These are phyloP conservation scores for Nyctanthes arbortristis DNA, from an alignment of 257 asterid genomes.

Conservation along the genomic window DNA sequence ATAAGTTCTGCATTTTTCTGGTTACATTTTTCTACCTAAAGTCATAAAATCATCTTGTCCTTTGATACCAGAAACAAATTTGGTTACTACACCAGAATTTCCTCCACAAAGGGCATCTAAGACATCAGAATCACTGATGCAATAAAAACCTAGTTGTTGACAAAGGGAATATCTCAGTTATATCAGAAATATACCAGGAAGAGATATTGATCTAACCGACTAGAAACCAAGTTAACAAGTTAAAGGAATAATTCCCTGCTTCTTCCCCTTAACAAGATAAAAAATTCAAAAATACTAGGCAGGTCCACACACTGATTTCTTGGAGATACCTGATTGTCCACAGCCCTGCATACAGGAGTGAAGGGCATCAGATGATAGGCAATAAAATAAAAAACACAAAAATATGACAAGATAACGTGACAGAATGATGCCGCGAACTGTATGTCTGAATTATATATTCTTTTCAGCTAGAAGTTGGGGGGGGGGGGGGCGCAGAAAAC, in stretches of 20 bases:
- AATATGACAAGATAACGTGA: conserved; percentile 12
- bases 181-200: neutral
- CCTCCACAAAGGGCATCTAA: neutral
- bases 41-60: no score
- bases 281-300: neutral
- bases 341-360: conserved; percentile 78
- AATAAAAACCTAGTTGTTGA: neutral
- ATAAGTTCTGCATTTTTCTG: no score
- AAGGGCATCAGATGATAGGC: conserved; percentile 26
- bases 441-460: neutral
- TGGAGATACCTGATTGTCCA: conserved; percentile 79
- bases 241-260: neutral
- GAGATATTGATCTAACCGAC: neutral
- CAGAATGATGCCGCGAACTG: neutral
- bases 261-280: neutral
- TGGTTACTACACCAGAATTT: no score
- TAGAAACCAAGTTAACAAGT: neutral
- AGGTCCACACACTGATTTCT: conserved; percentile 14
- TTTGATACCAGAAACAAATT: no score
- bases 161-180: neutral
- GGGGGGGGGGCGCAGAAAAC: no score
- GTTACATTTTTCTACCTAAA: no score
- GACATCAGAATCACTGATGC: neutral
- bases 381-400: conserved; percentile 13
- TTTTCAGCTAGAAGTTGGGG: no score